Conservation (phyloP, 768 basidiomycete species). For the Lepiota brunneoincarnata region DNA sequence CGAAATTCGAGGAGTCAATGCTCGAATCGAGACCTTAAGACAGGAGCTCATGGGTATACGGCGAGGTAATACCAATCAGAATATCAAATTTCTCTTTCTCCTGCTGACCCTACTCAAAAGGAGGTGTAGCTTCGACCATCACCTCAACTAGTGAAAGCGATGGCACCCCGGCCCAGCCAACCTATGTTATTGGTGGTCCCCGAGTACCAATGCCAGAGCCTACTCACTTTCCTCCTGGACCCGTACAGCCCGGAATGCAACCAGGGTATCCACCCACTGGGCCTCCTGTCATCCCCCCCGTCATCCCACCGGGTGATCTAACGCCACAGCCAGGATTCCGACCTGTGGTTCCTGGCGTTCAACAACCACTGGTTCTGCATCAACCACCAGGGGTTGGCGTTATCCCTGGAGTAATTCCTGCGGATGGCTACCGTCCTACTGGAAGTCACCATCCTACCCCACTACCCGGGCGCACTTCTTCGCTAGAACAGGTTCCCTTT, state of each 20-base stretch:
- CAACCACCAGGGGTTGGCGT: neutral
- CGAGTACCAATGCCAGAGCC: slow-evolving; percentile 11
- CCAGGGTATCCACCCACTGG: neutral
- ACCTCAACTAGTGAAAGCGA: slow-evolving; percentile 6
- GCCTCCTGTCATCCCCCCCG: slow-evolving; percentile 12
- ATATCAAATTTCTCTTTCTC: neutral
- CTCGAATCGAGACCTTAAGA: slow-evolving; percentile 52
- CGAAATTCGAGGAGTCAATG: slow-evolving; percentile 65
- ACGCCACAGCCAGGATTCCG: slow-evolving; percentile 8
- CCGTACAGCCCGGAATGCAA: neutral
- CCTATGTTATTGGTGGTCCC: slow-evolving; percentile 1
- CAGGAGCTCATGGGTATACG: slow-evolving; percentile 30
- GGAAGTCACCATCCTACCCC: slow-evolving; percentile 4
- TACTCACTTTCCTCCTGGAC: slow-evolving; percentile 4
- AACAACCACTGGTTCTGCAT: neutral
- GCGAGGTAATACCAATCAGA: slow-evolving; percentile 23
- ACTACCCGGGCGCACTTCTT: neutral
- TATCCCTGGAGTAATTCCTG: neutral
- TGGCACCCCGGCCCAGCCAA: slow-evolving; percentile 13
- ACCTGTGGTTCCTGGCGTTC: slow-evolving; percentile 13
- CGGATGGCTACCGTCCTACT: neutral
- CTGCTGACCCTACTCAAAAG: neutral
- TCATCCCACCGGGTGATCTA: slow-evolving; percentile 16
- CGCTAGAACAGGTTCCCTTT: slow-evolving; percentile 16
- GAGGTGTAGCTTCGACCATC: neutral